These are phyloP conservation scores for Lecanicillium sp. DNA, from an alignment of 2,329 filamentous ascomycete species.

Conservation along the genomic window DNA sequence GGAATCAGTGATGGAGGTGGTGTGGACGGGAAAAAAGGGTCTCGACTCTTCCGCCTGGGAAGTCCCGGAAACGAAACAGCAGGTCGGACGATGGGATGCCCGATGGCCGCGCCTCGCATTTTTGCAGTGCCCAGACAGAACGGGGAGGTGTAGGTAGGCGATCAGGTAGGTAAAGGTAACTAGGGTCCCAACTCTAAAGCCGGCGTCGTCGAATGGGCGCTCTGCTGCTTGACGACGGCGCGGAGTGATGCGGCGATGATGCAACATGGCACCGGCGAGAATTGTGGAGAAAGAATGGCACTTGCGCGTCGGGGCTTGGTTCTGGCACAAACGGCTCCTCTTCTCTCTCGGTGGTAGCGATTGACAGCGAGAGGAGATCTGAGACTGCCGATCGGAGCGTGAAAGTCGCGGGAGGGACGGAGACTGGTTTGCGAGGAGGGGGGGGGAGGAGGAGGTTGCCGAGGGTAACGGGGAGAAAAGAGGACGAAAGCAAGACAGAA, in stretches of 20 bases:
- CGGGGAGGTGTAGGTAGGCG: too few relatives aligned
- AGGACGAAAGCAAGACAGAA: conserved; percentile 18
- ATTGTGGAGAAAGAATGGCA: background rate
- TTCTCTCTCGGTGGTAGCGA: conserved; percentile 2
- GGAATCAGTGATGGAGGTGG: background rate
- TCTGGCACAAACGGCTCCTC: too few relatives aligned
- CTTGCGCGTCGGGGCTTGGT: background rate
- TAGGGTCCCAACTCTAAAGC: too few relatives aligned
- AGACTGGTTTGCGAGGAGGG: background rate
- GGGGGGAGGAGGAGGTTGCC: background rate
- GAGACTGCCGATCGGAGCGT: background rate
- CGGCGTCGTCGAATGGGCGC: too few relatives aligned
- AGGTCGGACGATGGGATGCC: too few relatives aligned
- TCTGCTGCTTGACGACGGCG: too few relatives aligned
- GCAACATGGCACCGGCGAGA: background rate
- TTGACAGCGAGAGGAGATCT: background rate
- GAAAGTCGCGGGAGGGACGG: conserved; percentile 10
- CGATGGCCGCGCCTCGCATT: too few relatives aligned
- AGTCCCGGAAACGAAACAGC: background rate
- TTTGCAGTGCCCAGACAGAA: too few relatives aligned
- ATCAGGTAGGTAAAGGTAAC: too few relatives aligned
- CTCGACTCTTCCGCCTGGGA: too few relatives aligned
- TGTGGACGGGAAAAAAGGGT: background rate
- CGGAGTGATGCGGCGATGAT: background rate
- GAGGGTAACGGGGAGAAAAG: conserved; percentile 9